Conservation (phyloP, 2,329 filamentous ascomycete genomes). For the Chrysosphaeria jannelii region DNA sequence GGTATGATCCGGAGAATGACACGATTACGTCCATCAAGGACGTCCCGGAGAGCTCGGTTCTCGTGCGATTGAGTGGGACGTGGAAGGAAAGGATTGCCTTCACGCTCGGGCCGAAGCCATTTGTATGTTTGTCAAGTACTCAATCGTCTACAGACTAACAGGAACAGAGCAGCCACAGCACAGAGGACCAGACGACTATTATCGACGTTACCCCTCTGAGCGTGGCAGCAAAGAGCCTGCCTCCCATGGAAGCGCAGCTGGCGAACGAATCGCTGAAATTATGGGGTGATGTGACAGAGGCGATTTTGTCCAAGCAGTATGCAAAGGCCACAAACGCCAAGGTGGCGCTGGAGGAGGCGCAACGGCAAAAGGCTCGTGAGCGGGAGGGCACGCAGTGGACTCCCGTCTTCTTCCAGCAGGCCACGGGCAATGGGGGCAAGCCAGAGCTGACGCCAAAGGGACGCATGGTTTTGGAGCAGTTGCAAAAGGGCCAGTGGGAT, state of each 20-base stretch:
- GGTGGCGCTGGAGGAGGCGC: conserved; percentile 69
- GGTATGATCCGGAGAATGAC: conserved; percentile 67
- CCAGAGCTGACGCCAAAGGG: conserved; percentile 25
- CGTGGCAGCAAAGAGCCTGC: conserved; percentile 50
- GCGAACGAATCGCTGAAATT: conserved; percentile 71
- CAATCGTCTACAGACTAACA: conserved; percentile 1
- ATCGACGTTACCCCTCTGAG: conserved; percentile 67
- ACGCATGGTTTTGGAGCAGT: conserved; percentile 16
- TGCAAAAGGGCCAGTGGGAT: conserved; percentile 21
- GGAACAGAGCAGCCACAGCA: conserved; percentile 14
- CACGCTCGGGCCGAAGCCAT: conserved; percentile 24
- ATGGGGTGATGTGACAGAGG: conserved; percentile 66
- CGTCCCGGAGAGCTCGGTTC: conserved; percentile 56
- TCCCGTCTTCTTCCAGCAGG: conserved; percentile 60
- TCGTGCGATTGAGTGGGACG: conserved; percentile 53
- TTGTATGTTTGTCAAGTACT: conserved; percentile 18
- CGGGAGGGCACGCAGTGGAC: conserved; percentile 48
- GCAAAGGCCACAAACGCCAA: conserved; percentile 62
- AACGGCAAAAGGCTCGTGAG: conserved; percentile 59
- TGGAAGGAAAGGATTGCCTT: conserved; percentile 51
- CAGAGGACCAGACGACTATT: conserved; percentile 38
- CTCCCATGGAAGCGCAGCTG: conserved; percentile 48
- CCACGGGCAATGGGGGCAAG: conserved; percentile 22
- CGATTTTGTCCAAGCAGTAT: conserved; percentile 61
- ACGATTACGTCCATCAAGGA: conserved; percentile 53